These are phyloP conservation scores for Steccherinum ochraceum DNA, from an alignment of 768 basidiomycete species.

Conservation along the genomic window DNA sequence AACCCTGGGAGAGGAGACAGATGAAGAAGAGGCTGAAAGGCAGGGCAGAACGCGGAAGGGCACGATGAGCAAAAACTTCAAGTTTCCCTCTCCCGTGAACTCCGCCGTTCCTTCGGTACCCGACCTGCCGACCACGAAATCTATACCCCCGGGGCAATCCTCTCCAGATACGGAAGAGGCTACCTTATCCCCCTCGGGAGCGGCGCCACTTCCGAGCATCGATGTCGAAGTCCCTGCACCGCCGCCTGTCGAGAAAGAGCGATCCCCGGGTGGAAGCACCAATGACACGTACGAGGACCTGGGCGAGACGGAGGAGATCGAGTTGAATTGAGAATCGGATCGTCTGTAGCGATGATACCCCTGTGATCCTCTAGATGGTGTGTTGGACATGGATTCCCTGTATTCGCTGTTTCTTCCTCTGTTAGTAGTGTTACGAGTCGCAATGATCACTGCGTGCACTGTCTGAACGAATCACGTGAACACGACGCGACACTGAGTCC, in stretches of 20 bases:
- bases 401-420: too few relatives aligned
- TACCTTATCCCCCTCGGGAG: conserved; percentile 7
- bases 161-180: conserved; percentile 10
- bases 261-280: conserved; percentile 24
- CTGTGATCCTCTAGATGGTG: too few relatives aligned
- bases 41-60: conserved; percentile 39
- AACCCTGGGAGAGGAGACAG: conserved; percentile 19
- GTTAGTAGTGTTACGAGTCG: too few relatives aligned
- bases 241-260: conserved; percentile 73
- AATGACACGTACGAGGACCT: conserved; percentile 69
- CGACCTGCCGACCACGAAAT: conserved; percentile 9
- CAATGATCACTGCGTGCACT: too few relatives aligned
- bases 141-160: conserved; percentile 19
- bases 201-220: conserved; percentile 5
- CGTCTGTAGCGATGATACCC: too few relatives aligned
- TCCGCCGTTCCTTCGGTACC: conserved; percentile 29
- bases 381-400: too few relatives aligned
- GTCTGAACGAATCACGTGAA: too few relatives aligned
- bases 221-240: conserved; percentile 75
- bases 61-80: conserved; percentile 55
- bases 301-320: conserved; percentile 71
- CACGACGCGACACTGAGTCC: too few relatives aligned
- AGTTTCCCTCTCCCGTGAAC: conserved; percentile 17
- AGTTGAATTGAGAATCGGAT: neutral
- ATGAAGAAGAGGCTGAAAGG: conserved; percentile 11